Evolutionary conservation across 1,284 basidiomycete genomes (phyloP), one percentile per base, ranked within the genome.

Genomic region (Testicularia cyperi): DNA sequence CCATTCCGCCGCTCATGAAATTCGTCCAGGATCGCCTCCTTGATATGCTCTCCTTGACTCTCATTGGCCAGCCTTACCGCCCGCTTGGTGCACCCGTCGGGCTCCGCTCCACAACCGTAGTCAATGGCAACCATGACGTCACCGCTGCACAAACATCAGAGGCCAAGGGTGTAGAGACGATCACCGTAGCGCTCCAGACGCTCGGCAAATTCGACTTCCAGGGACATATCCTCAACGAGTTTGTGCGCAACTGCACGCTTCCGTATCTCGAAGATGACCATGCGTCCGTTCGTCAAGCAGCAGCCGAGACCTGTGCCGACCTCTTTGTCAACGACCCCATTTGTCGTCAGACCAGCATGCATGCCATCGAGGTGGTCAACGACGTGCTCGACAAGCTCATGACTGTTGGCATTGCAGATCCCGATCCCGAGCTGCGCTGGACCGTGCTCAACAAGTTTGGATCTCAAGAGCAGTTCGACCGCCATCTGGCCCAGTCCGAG

Each of bases 401-500:
- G 57, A 95, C 91, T 0, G 91, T 97, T 26, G 95, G 89, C 13
- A 95, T 99, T 44, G 94, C 95, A 15, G 95, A 99, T 80, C 91
- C 94, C 53, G 69, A 74, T 30, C 41, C 72, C 4, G 58, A 67
- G 26, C 65, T 76, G 16, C 61, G 74, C 31, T 62, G 46, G 48
- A 70, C 69, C 0, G 95, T 98, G 1, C 82, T 99, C 15, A 85
- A 86, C 12, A 87, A 86, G 9, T 81, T 99, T 27, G 90, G 96
- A 71, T 88, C 92, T 63, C 86, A 90, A 30, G 88, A 92, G 67
- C 86, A 90, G 30, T 98, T 99, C 67, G 95, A 99, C 75, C 89
- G 92, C 58, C 94, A 99, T 75, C 83, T 99, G n/a, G 90, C 95
- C 1, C 95, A 98, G 78, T 92, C 94, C 0, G 95, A 98, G 78